Evolutionary conservation across 768 basidiomycete species (phyloP), one percentile per base, ranked within the genome.

Genomic region (Coprinopsis marcescibilis): DNA sequence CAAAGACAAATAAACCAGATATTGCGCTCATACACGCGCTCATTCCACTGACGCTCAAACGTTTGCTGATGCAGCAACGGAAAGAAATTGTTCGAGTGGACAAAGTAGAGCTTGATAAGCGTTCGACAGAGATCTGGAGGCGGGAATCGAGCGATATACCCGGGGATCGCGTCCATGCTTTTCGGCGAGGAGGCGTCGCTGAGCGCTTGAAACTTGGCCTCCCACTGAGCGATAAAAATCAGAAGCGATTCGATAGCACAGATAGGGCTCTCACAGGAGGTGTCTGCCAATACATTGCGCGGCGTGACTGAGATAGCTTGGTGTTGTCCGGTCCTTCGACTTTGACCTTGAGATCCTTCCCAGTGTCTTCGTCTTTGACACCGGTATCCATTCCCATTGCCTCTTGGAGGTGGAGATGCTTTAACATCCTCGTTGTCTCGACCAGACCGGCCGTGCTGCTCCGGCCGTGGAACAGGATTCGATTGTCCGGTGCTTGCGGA

Each of bases 61-160:
- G 82, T 80, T 4, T 79, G 79, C 17, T 73, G 74, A 57, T 91
- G 87, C 23, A 93, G 67, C 15, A 92, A 63, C 6, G 88, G 87
- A 45, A 80, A 70, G 27, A 77, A 67, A 23, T 60, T 56, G 56
- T 90, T 85, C 41, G 72, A 61, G 49, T 81, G 69, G 2, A 64
- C 53, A 55, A 95, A 95, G 59, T 80, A 92, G 23, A 83, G 66
- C 30, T 77, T 65, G 52, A 93, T 77, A 24, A 96, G 14, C 54
- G 59, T 23, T 63, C 57, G 6, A 75, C 75, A 14, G 91, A 75
- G 81, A 13, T 63, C 56, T 0, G 86, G 77, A 30, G 89, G 91
- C 39, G 86, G 82, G 57, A 67, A 61, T 59, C 52, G 13, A 75
- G 54, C 49, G 70, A 60, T 35, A 57, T 52, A 38, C 63, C 57